These are phyloP conservation scores for Apophysomyces sp. DNA, from an alignment of 371 early-diverging fungal genomes.

Conservation along the genomic window DNA sequence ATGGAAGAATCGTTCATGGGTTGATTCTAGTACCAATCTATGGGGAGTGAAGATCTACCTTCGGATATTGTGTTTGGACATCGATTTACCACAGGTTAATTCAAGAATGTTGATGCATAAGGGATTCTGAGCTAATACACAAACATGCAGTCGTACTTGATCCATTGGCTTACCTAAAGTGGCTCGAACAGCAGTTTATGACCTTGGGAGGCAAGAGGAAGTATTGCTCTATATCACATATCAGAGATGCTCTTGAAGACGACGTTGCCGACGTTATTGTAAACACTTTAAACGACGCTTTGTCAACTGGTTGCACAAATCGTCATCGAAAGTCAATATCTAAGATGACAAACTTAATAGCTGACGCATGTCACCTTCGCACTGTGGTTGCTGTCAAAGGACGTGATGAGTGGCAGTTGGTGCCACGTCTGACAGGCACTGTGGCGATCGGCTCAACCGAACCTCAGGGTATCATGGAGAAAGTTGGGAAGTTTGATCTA, in stretches of 20 bases:
- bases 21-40: not conserved
- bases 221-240: not conserved
- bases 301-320: not conserved
- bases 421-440: not conserved
- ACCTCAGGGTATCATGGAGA: slow-evolving; percentile 19
- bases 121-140: not conserved
- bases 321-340: not conserved
- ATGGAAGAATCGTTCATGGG: not conserved
- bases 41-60: not conserved
- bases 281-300: not conserved
- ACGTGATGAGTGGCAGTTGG: not conserved
- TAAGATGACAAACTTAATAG: not conserved
- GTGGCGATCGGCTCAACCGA: not conserved
- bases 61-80: not conserved
- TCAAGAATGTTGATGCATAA: not conserved
- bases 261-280: not conserved
- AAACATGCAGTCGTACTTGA: not conserved
- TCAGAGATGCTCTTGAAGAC: not conserved
- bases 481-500: slow-evolving; percentile 23
- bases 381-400: not conserved
- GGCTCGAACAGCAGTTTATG: not conserved
- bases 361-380: not conserved
- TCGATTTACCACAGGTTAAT: not conserved
- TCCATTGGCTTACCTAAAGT: not conserved
- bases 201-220: not conserved